These are phyloP conservation scores for Filobasidium floriforme DNA, from an alignment of 768 basidiomycete species.

Conservation along the genomic window DNA sequence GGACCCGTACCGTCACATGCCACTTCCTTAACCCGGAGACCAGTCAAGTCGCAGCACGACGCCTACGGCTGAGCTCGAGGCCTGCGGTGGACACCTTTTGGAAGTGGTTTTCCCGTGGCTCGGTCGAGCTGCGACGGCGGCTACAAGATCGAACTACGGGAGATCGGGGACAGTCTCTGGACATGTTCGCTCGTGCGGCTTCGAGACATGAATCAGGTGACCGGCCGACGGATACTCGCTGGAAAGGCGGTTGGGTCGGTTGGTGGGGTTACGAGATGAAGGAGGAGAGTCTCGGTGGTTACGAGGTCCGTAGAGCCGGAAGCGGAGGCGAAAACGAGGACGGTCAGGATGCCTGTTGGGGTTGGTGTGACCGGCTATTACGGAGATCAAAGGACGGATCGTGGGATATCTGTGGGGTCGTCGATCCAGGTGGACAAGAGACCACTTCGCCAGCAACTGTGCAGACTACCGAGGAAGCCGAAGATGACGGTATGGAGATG, in stretches of 20 bases:
- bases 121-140: constrained; percentile 11
- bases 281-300: constrained; percentile 41
- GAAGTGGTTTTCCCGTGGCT: constrained; percentile 36
- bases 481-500: constrained; percentile 18
- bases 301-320: constrained; percentile 13
- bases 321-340: constrained; percentile 9
- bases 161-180: not conserved
- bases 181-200: not conserved
- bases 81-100: constrained; percentile 28
- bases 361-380: constrained; percentile 33
- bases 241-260: constrained; percentile 44
- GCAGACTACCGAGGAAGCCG: not conserved
- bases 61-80: not conserved
- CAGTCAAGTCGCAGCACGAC: not conserved
- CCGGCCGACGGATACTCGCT: constrained; percentile 20
- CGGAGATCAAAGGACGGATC: constrained; percentile 32
- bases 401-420: constrained; percentile 35
- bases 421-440: constrained; percentile 10
- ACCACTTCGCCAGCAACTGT: not conserved
- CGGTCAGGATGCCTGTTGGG: constrained; percentile 39
- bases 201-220: not conserved
- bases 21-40: not conserved
- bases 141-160: not conserved
- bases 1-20: constrained; percentile 29
- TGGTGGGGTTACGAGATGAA: constrained; percentile 47